Percentiles rank a stretch among this genome's conserved stretches.
phyloP scores from a whole-genome alignment of 495 filamentous ascomycete species.

The Aspergillus bridgeri region DNA sequence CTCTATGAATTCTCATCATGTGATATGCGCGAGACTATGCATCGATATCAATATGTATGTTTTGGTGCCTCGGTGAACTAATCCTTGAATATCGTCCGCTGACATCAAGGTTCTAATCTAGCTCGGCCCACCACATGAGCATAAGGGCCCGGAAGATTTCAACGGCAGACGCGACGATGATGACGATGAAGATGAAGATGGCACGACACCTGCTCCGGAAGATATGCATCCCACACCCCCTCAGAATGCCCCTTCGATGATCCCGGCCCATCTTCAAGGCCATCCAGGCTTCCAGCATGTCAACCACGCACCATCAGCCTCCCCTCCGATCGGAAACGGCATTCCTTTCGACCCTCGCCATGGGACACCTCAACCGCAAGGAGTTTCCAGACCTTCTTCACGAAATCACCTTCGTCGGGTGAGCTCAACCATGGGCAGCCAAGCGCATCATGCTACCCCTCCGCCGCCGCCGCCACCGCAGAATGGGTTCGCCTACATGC shows the following conservation, averaged over 20 bases:
- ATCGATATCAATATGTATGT: slow-evolving; percentile 85
- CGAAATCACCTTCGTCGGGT: slow-evolving; percentile 72
- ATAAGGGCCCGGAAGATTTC: slow-evolving; percentile 94
- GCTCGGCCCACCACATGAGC: slow-evolving; percentile 90
- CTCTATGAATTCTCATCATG: slow-evolving; percentile 94
- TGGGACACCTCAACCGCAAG: slow-evolving; percentile 76
- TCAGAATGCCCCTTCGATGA: slow-evolving; percentile 55
- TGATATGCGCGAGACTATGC: slow-evolving; percentile 86
- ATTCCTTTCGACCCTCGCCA: slow-evolving; percentile 67
- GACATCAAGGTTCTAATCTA: slow-evolving; percentile 30
- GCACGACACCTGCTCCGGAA: slow-evolving; percentile 60
- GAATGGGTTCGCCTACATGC: slow-evolving; percentile 81
- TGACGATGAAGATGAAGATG: slow-evolving; percentile 74
- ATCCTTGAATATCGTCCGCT: neutral
- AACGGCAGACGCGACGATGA: slow-evolving; percentile 76
- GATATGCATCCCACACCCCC: slow-evolving; percentile 48
- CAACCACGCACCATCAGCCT: slow-evolving; percentile 80
- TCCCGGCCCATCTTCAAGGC: slow-evolving; percentile 73
- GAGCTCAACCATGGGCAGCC: slow-evolving; percentile 71
- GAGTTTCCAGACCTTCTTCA: slow-evolving; percentile 74
- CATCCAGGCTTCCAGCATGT: slow-evolving; percentile 75
- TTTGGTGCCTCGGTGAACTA: slow-evolving; percentile 1
- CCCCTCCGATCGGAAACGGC: slow-evolving; percentile 84
- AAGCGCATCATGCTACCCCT: slow-evolving; percentile 54
- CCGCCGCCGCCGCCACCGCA: slow-evolving; percentile 60